A percentile compares a stretch with the other conserved stretches of the same genome.
phyloP scores from a whole-genome alignment of 768 basidiomycete species.

The Chalciporus pseudorubinellus region DNA sequence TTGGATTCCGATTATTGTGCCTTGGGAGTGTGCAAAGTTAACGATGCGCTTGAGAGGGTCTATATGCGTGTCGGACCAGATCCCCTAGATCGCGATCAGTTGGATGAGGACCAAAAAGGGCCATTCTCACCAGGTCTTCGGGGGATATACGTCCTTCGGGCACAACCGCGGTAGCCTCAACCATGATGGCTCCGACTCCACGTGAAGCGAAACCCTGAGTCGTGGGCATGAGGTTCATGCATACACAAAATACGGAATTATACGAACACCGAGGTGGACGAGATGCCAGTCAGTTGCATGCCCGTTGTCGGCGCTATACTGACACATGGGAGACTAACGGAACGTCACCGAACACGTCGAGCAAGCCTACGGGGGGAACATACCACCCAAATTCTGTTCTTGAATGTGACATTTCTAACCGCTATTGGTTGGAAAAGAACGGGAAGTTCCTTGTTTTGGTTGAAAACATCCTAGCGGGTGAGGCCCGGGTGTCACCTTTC shows the following conservation, averaged over 20 bases:
- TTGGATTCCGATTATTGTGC: slow-evolving; percentile 72
- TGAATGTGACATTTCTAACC: slow-evolving; percentile 60
- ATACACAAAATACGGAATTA: background rate
- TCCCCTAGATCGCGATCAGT: slow-evolving; percentile 37
- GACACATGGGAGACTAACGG: slow-evolving; percentile 73
- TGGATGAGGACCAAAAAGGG: background rate
- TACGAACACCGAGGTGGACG: slow-evolving; percentile 65
- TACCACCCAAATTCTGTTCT: slow-evolving; percentile 73
- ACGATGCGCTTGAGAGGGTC: slow-evolving; percentile 67
- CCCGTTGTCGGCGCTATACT: slow-evolving; percentile 73
- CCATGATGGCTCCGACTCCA: slow-evolving; percentile 64
- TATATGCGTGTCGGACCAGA: slow-evolving; percentile 79
- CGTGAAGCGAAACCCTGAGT: slow-evolving; percentile 61
- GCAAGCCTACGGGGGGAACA: background rate
- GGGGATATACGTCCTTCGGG: slow-evolving; percentile 78
- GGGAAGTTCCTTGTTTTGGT: slow-evolving; percentile 52
- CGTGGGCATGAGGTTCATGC: background rate
- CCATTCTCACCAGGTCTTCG: slow-evolving; percentile 57
- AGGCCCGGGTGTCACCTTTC: background rate
- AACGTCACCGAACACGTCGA: background rate
- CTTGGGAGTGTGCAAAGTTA: slow-evolving; percentile 69
- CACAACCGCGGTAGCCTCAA: slow-evolving; percentile 74
- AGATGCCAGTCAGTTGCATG: slow-evolving; percentile 83
- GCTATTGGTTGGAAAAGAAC: slow-evolving; percentile 64
- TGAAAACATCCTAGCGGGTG: slow-evolving; percentile 32